phyloP scores from a whole-genome alignment of 768 basidiomycete species.

The Hebeloma cylindrosporum region DNA sequence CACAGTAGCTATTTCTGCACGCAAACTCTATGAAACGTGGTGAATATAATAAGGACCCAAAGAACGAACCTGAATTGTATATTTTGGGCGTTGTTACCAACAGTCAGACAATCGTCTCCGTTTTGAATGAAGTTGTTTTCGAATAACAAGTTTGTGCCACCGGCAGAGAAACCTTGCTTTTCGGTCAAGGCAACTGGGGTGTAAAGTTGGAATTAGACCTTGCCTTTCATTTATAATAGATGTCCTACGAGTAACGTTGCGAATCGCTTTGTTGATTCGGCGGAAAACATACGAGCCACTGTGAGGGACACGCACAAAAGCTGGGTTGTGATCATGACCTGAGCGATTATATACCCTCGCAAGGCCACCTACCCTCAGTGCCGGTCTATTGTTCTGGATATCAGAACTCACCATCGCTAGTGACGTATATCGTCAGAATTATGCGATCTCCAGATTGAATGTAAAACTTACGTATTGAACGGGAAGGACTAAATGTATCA shows the following conservation, averaged over 20 bases:
- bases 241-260: no score
- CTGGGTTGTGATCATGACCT: conserved; percentile 18
- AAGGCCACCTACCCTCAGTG: no score
- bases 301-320: conserved; percentile 18
- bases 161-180: conserved; percentile 56
- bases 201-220: no score
- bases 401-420: conserved; percentile 34
- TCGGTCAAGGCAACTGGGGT: no score
- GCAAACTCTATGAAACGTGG: background rate
- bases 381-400: no score
- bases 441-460: background rate
- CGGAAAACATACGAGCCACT: no score
- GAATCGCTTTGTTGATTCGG: no score
- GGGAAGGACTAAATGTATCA: conserved; percentile 45
- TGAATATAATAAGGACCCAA: background rate
- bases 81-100: conserved; percentile 55
- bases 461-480: conserved; percentile 53
- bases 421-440: conserved; percentile 6
- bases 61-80: conserved; percentile 44
- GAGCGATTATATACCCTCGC: no score
- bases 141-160: conserved; percentile 56
- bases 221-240: no score
- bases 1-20: conserved; percentile 54
- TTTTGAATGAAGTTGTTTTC: conserved; percentile 59
- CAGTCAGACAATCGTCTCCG: conserved; percentile 63